A percentile compares a stretch with the other conserved stretches of the same genome.
Conservation (phyloP, 2,329 filamentous ascomycete species). For the Stagonosporopsis vannaccii region DNA sequence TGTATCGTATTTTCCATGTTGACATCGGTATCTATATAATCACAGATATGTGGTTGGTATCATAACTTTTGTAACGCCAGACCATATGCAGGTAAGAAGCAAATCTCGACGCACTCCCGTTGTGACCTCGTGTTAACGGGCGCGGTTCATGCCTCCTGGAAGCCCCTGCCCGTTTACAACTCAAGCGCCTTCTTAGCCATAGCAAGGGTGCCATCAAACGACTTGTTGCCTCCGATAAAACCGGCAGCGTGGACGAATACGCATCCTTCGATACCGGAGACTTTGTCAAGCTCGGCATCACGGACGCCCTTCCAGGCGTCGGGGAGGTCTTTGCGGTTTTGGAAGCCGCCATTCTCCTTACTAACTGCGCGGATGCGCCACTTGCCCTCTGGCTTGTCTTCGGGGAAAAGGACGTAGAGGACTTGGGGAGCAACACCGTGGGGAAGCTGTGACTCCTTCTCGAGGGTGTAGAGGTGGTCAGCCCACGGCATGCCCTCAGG, state of each 20-base stretch:
- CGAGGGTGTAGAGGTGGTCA: slow-evolving; percentile 90
- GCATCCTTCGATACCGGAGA: slow-evolving; percentile 73
- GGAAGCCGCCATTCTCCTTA: slow-evolving; percentile 82
- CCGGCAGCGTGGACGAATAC: slow-evolving; percentile 95
- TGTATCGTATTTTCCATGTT: background rate
- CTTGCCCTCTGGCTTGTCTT: slow-evolving; percentile 77
- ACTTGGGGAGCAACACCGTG: slow-evolving; percentile 63
- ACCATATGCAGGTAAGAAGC: slow-evolving; percentile 32
- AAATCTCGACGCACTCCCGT: slow-evolving; percentile 22
- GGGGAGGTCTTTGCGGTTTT: slow-evolving; percentile 89
- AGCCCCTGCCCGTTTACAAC: slow-evolving; percentile 22
- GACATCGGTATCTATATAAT: slow-evolving; percentile 17
- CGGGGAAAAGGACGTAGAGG: slow-evolving; percentile 90
- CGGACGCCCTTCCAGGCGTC: slow-evolving; percentile 91
- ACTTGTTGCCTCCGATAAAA: slow-evolving; percentile 96
- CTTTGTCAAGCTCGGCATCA: slow-evolving; percentile 80
- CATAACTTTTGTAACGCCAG: slow-evolving; percentile 40
- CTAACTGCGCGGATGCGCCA: slow-evolving; percentile 97
- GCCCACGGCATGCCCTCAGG: slow-evolving; percentile 87
- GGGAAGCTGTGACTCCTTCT: slow-evolving; percentile 62
- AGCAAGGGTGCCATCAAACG: slow-evolving; percentile 82
- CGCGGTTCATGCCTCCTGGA: background rate
- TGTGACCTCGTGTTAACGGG: background rate
- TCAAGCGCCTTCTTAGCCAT: slow-evolving; percentile 82
- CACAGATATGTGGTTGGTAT: slow-evolving; percentile 33